phyloP scores from a whole-genome alignment of 2,329 filamentous ascomycete genomes.

The Aspergillus piperis region DNA sequence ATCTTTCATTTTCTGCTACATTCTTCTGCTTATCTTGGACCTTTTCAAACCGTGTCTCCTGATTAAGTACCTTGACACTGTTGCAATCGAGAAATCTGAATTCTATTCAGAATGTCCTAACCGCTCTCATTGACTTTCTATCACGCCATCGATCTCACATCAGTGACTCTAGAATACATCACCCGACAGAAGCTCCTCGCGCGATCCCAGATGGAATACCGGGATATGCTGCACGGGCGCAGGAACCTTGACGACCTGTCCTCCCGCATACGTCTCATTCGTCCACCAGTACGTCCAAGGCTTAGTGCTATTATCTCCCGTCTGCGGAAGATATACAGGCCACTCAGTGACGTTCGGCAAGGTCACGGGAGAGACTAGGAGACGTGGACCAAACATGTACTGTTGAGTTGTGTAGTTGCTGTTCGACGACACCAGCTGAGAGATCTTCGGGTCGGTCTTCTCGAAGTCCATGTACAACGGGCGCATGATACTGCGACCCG shows the following conservation, averaged over 20 bases:
- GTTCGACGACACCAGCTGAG: slow-evolving; percentile 28
- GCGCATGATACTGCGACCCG: slow-evolving; percentile 40
- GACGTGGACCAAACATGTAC: slow-evolving; percentile 42
- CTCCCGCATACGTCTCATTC: slow-evolving; percentile 41
- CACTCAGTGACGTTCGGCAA: slow-evolving; percentile 39
- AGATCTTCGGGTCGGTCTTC: slow-evolving; percentile 26
- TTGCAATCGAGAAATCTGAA: background rate
- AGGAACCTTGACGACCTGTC: slow-evolving; percentile 42
- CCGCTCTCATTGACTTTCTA: background rate
- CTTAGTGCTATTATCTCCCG: slow-evolving; percentile 24
- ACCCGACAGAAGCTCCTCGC: slow-evolving; percentile 68
- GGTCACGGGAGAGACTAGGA: slow-evolving; percentile 42
- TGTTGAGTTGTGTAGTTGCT: slow-evolving; percentile 40
- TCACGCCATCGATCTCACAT: background rate
- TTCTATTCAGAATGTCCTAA: background rate
- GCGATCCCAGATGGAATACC: slow-evolving; percentile 62
- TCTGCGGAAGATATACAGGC: slow-evolving; percentile 39
- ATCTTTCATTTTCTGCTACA: background rate
- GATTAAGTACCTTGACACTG: too few relatives aligned
- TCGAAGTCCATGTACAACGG: slow-evolving; percentile 44
- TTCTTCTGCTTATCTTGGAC: background rate
- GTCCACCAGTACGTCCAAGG: slow-evolving; percentile 47
- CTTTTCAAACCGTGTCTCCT: too few relatives aligned
- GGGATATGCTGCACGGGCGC: slow-evolving; percentile 27
- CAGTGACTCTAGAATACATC: slow-evolving; percentile 14